These are phyloP conservation scores for Diaporthe aspalathi DNA, from an alignment of 2,329 filamentous ascomycete species.

Conservation along the genomic window DNA sequence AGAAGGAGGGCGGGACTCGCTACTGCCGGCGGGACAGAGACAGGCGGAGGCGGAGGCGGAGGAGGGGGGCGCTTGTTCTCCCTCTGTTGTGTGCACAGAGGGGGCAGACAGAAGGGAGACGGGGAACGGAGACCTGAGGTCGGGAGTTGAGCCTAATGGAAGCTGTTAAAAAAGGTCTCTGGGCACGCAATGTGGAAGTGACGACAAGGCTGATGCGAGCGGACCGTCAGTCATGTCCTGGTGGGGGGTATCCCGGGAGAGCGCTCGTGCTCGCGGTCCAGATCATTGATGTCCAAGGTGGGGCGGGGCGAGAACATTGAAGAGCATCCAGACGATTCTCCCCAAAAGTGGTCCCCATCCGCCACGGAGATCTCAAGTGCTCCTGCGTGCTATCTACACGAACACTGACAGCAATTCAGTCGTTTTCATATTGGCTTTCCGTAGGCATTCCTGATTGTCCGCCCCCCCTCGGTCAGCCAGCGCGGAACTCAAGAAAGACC, in stretches of 20 bases:
- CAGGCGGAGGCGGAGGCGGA: neutral
- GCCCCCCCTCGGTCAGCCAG: no score
- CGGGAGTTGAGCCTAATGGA: neutral
- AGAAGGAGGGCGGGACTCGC: slow-evolving; percentile 6
- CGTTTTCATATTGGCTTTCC: neutral
- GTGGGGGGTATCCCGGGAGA: slow-evolving; percentile 5
- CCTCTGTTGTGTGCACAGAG: neutral
- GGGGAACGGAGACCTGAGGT: neutral
- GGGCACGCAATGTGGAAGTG: slow-evolving; percentile 16
- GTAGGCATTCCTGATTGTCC: neutral
- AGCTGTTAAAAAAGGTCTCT: neutral
- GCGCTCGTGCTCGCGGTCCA: no score
- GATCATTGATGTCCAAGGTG: no score
- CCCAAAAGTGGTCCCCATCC: neutral
- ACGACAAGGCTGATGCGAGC: slow-evolving; percentile 30
- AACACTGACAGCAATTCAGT: neutral
- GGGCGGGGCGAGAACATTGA: neutral
- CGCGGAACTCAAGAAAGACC: neutral
- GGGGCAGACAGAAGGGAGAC: neutral
- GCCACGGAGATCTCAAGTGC: neutral
- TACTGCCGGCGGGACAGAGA: neutral
- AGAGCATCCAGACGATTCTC: neutral
- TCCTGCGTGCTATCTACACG: neutral
- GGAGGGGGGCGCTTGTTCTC: no score
- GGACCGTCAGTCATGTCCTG: slow-evolving; percentile 1